phyloP scores from a whole-genome alignment of 805 yeast species.

The Ogataea saltuana region DNA sequence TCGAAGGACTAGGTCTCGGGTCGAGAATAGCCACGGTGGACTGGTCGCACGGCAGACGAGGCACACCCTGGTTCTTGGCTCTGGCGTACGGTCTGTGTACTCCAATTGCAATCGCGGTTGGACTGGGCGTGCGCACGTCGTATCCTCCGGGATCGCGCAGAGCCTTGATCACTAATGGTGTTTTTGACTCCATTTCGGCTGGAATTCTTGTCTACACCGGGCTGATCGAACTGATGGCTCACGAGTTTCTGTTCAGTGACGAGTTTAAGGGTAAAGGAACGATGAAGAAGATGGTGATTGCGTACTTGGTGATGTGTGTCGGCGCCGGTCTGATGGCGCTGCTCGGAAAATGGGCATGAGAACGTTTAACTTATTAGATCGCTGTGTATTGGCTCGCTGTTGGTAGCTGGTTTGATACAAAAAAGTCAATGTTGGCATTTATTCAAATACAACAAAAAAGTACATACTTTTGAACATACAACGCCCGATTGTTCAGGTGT shows the following conservation, averaged over 20 bases:
- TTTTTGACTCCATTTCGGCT: slow-evolving; percentile 72
- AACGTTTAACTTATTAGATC: no score
- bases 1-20: slow-evolving; percentile 86
- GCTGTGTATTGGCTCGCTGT: background rate
- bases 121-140: slow-evolving; percentile 68
- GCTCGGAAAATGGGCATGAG: slow-evolving; percentile 72
- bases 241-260: slow-evolving; percentile 63
- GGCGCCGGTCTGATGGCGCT: slow-evolving; percentile 82
- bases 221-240: slow-evolving; percentile 76
- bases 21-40: slow-evolving; percentile 63
- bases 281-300: slow-evolving; percentile 50
- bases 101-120: slow-evolving; percentile 76
- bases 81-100: slow-evolving; percentile 56
- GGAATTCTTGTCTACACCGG: slow-evolving; percentile 81
- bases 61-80: slow-evolving; percentile 62
- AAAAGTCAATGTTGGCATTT: slow-evolving; percentile 1
- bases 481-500: slow-evolving; percentile 52
- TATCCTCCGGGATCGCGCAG: slow-evolving; percentile 60
- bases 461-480: slow-evolving; percentile 8
- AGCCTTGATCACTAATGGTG: slow-evolving; percentile 67
- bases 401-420: background rate
- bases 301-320: slow-evolving; percentile 52
- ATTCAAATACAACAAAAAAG: slow-evolving; percentile 11
- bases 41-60: slow-evolving; percentile 44
- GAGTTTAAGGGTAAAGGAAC: slow-evolving; percentile 65